phyloP scores from a whole-genome alignment of 192 early-diverging fungal genomes.

The Coemansia sp. region DNA sequence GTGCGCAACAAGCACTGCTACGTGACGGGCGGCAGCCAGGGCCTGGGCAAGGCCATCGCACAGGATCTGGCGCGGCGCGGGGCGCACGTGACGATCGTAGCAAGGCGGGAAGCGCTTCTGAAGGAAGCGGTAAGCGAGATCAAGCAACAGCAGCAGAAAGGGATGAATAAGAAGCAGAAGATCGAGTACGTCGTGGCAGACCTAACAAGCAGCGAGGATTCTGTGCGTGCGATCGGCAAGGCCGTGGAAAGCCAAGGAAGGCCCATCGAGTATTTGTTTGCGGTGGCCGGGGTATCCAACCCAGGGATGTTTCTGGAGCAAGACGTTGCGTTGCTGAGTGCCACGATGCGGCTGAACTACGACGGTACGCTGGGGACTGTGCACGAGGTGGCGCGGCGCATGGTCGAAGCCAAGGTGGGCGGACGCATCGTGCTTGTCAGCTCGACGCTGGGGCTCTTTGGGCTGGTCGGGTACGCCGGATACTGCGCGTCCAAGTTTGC shows the following conservation, averaged over 20 bases:
- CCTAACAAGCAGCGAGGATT: constrained; percentile 55
- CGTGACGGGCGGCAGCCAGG: constrained; percentile 75
- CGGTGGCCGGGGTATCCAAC: constrained; percentile 37
- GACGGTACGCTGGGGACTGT: constrained; percentile 62
- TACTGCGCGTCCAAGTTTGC: constrained; percentile 75
- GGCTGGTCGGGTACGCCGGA: constrained; percentile 65
- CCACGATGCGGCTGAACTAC: constrained; percentile 66
- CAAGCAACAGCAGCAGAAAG: constrained; percentile 18
- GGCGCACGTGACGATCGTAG: constrained; percentile 71
- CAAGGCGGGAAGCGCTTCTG: constrained; percentile 45
- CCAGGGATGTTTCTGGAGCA: constrained; percentile 72
- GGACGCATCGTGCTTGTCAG: constrained; percentile 70
- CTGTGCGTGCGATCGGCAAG: constrained; percentile 57
- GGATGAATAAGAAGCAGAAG: constrained; percentile 41
- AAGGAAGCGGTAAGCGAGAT: constrained; percentile 61
- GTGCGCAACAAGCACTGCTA: constrained; percentile 65
- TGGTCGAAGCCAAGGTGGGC: constrained; percentile 55
- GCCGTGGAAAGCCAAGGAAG: constrained; percentile 54
- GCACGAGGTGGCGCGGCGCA: constrained; percentile 64
- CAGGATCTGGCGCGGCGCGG: constrained; percentile 63
- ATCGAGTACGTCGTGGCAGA: constrained; percentile 64
- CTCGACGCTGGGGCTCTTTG: constrained; percentile 65
- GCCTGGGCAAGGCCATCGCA: constrained; percentile 66
- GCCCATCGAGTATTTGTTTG: constrained; percentile 55
- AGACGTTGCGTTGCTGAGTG: constrained; percentile 55